phyloP scores from a whole-genome alignment of 768 basidiomycete genomes.

The Chlorophyllum brunneum region DNA sequence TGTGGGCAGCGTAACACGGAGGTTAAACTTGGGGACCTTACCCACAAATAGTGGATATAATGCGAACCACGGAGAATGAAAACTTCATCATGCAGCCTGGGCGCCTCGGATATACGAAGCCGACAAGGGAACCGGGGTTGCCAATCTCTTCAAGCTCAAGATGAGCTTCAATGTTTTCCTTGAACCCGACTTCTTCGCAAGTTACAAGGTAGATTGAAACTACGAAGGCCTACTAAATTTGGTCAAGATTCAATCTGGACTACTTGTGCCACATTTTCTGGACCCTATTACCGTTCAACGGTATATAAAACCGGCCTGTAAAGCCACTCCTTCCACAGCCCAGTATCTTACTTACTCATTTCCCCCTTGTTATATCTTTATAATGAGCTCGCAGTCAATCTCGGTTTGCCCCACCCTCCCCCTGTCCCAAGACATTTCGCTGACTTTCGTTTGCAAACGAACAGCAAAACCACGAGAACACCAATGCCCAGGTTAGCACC shows the following conservation, averaged over 20 bases:
- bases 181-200: conserved; percentile 12
- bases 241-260: conserved; percentile 2
- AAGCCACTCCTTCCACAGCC: neutral
- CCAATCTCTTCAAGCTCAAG: conserved; percentile 7
- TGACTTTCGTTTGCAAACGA: neutral
- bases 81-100: neutral
- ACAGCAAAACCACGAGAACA: neutral
- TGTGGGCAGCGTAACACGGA: neutral
- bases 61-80: neutral
- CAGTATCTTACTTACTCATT: neutral
- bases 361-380: neutral
- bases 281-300: neutral
- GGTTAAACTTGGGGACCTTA: neutral
- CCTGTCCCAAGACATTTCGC: neutral
- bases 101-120: conserved; percentile 5
- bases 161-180: conserved; percentile 4
- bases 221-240: conserved; percentile 7
- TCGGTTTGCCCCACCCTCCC: neutral
- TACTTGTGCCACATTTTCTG: too few species aligned
- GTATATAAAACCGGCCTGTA: neutral
- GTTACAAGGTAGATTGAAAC: neutral
- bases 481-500: neutral
- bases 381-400: conserved; percentile 3
- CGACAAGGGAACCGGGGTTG: conserved; percentile 2
- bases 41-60: neutral